phyloP scores from a whole-genome alignment of 352 stramenopile genomes.

The Phytophthora citrophthora region DNA sequence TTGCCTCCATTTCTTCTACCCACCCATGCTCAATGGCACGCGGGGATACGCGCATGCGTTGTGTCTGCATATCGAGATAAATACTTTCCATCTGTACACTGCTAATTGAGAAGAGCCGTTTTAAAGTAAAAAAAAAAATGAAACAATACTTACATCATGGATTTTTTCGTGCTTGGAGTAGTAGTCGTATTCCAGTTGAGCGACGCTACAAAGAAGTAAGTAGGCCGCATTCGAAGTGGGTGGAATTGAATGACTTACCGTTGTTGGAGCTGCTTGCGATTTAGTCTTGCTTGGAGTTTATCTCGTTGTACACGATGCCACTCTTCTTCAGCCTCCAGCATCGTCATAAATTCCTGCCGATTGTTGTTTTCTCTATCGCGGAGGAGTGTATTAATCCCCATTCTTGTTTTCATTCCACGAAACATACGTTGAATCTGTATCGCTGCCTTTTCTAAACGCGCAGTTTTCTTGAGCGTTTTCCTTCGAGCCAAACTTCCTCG shows the following conservation, averaged over 20 bases:
- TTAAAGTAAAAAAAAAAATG: neutral
- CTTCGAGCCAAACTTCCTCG: constrained; percentile 58
- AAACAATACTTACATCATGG: constrained; percentile 53
- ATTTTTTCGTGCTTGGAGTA: constrained; percentile 65
- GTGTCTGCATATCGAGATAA: constrained; percentile 83
- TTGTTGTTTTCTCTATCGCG: constrained; percentile 68
- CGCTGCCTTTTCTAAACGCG: constrained; percentile 28
- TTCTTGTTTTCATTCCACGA: constrained; percentile 59
- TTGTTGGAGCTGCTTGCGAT: constrained; percentile 58
- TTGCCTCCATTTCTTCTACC: constrained; percentile 85
- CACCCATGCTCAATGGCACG: constrained; percentile 82
- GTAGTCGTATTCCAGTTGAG: constrained; percentile 71
- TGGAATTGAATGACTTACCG: constrained; percentile 40
- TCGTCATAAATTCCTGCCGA: constrained; percentile 68
- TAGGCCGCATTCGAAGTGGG: neutral
- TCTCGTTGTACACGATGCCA: constrained; percentile 70
- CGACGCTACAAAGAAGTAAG: constrained; percentile 40
- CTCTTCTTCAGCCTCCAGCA: constrained; percentile 74
- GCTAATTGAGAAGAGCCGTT: neutral
- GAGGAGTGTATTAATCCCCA: constrained; percentile 44
- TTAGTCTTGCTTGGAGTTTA: constrained; percentile 56
- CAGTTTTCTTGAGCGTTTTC: constrained; percentile 25
- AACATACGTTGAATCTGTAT: constrained; percentile 76
- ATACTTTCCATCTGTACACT: constrained; percentile 71
- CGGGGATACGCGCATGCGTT: constrained; percentile 73